phyloP scores from a whole-genome alignment of 2,329 filamentous ascomycete species.

The Clathrospora elynae region DNA sequence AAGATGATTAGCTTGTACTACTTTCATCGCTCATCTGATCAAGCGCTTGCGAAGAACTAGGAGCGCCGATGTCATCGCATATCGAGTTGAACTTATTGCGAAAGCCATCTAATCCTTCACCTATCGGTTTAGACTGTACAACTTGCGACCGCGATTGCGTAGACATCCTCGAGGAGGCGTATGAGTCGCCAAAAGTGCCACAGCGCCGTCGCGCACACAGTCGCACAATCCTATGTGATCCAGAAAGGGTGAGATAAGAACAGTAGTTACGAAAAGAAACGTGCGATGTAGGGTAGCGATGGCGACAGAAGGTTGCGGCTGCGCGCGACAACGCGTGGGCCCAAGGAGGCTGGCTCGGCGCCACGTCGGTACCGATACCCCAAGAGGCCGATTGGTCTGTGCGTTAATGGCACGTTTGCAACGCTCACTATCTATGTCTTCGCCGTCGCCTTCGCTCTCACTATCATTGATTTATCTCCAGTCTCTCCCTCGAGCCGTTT shows the following conservation, averaged over 20 bases:
- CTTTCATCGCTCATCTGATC: background rate
- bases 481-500: background rate
- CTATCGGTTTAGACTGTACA: constrained; percentile 15
- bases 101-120: constrained; percentile 16
- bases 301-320: background rate
- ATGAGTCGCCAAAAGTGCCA: constrained; percentile 1
- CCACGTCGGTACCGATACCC: too few relatives aligned
- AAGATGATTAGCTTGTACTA: constrained; percentile 3
- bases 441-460: background rate
- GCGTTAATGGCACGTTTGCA: too few relatives aligned
- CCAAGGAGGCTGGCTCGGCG: too few relatives aligned
- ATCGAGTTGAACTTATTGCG: constrained; percentile 8
- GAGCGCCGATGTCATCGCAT: background rate
- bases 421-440: too few relatives aligned
- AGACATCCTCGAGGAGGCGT: constrained; percentile 8
- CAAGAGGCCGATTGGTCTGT: too few relatives aligned
- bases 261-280: background rate
- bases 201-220: background rate
- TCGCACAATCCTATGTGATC: background rate
- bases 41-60: background rate
- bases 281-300: background rate
- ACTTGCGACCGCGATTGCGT: constrained; percentile 7
- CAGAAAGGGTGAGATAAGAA: background rate
- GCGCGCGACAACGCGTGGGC: background rate
- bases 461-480: background rate